Evolutionary conservation across 108 stramenopile genomes (phyloP).

Genomic region (Craspedostauros australis): DNA sequence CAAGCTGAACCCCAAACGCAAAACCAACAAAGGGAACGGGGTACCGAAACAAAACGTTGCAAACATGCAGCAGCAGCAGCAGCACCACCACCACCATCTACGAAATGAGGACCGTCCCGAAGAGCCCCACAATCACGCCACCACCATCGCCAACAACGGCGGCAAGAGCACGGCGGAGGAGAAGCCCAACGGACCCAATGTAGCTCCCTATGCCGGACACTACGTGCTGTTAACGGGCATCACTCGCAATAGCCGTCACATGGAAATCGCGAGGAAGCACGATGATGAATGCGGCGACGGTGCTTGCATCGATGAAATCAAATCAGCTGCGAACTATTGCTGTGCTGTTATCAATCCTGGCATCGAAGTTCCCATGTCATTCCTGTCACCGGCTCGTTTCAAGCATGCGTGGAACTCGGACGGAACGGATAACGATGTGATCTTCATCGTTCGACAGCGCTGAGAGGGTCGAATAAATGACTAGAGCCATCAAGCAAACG

Average conservation of each 20-base stretch:
- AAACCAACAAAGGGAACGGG: too few species aligned
- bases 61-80: background rate
- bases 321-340: too few species aligned
- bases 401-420: conserved; percentile 60
- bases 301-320: too few species aligned
- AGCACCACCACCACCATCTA: conserved; percentile 7
- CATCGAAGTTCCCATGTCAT: conserved; percentile 14
- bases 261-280: too few species aligned
- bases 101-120: conserved; percentile 17
- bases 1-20: conserved; percentile 17
- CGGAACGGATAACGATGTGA: conserved; percentile 76
- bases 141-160: too few species aligned
- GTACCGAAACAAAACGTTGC: too few species aligned
- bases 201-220: conserved; percentile 10
- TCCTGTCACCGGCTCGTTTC: conserved; percentile 38
- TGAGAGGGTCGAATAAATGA: too few species aligned
- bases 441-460: conserved; percentile 51
- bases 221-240: too few species aligned
- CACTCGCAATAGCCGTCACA: conserved; percentile 5
- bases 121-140: background rate
- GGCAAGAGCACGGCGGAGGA: background rate
- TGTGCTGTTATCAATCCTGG: conserved; percentile 14
- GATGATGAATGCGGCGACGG: too few species aligned
- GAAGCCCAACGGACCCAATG: background rate
- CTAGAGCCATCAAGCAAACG: too few species aligned